Evolutionary conservation across 208 protist genomes (phyloP).

Genomic region (Crithidia brevicula): DNA sequence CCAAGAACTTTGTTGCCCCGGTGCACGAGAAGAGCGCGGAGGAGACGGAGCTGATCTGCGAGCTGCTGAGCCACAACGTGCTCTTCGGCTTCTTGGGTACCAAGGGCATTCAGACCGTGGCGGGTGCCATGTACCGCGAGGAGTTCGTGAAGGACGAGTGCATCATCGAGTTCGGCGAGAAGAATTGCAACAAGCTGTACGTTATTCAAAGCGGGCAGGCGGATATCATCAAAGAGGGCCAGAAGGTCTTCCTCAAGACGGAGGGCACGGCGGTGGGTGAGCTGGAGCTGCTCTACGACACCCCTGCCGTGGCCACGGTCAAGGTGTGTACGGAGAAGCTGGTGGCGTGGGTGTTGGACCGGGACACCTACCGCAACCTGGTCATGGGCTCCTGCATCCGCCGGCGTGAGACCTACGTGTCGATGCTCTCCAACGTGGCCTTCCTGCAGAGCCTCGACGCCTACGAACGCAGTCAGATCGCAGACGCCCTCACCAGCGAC

Average conservation of each 20-base stretch:
- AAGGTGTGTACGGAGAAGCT: conserved; percentile 75
- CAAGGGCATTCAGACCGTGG: conserved; percentile 70
- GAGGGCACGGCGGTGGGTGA: conserved; percentile 88
- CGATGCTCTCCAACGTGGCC: conserved; percentile 76
- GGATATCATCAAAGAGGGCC: conserved; percentile 89
- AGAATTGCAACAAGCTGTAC: conserved; percentile 84
- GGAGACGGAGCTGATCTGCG: conserved; percentile 75
- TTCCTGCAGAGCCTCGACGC: conserved; percentile 81
- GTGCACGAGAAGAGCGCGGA: conserved; percentile 79
- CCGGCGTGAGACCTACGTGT: conserved; percentile 78
- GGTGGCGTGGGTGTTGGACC: conserved; percentile 89
- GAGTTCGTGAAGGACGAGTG: conserved; percentile 79
- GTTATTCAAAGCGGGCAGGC: conserved; percentile 84
- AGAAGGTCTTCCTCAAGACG: conserved; percentile 89
- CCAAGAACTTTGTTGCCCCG: conserved; percentile 80
- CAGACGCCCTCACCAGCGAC: conserved; percentile 85
- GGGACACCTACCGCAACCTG: conserved; percentile 91
- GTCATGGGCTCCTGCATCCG: conserved; percentile 90
- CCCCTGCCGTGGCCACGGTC: conserved; percentile 83
- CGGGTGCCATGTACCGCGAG: conserved; percentile 80
- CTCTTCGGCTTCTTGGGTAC: conserved; percentile 86
- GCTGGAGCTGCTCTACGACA: conserved; percentile 92
- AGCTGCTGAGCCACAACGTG: conserved; percentile 84
- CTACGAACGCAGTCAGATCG: conserved; percentile 89
- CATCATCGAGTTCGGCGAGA: conserved; percentile 77